These are phyloP conservation scores for Daedaleopsis sinensis DNA, from an alignment of 768 basidiomycete genomes.

Conservation along the genomic window DNA sequence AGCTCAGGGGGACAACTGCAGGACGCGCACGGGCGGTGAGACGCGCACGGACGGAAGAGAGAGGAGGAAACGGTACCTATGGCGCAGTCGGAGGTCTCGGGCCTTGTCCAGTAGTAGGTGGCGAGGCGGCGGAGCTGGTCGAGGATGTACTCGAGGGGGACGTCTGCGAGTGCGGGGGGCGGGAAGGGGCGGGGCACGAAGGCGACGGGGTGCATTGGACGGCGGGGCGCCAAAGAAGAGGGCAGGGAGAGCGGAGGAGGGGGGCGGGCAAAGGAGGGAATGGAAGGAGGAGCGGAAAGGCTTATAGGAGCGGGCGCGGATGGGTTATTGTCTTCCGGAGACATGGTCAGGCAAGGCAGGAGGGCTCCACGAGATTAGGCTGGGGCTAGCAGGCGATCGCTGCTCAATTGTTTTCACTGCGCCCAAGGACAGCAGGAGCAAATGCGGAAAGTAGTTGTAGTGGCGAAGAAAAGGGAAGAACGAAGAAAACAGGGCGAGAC, in stretches of 20 bases:
- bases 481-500: constrained; percentile 5
- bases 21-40: constrained; percentile 1
- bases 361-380: constrained; percentile 18
- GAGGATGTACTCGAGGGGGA: constrained; percentile 75
- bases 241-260: constrained; percentile 19
- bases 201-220: constrained; percentile 34
- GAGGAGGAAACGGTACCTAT: constrained; percentile 50
- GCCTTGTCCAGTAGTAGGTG: constrained; percentile 71
- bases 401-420: constrained; percentile 19
- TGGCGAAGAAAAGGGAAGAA: constrained; percentile 7
- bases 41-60: not conserved
- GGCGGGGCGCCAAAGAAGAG: constrained; percentile 21
- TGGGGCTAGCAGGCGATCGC: constrained; percentile 19
- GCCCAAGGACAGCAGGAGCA: constrained; percentile 5
- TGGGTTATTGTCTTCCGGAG: constrained; percentile 29
- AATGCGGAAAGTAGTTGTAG: constrained; percentile 6
- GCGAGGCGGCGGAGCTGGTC: constrained; percentile 70
- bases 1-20: constrained; percentile 31
- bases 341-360: constrained; percentile 23
- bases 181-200: constrained; percentile 65
- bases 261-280: constrained; percentile 17
- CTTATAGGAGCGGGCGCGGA: constrained; percentile 22
- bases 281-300: constrained; percentile 11
- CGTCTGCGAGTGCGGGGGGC: constrained; percentile 60
- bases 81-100: constrained; percentile 79